Base-by-base conservation (phyloP, 495 filamentous ascomycete genomes). In the Aspergillus sparsus region DNA sequence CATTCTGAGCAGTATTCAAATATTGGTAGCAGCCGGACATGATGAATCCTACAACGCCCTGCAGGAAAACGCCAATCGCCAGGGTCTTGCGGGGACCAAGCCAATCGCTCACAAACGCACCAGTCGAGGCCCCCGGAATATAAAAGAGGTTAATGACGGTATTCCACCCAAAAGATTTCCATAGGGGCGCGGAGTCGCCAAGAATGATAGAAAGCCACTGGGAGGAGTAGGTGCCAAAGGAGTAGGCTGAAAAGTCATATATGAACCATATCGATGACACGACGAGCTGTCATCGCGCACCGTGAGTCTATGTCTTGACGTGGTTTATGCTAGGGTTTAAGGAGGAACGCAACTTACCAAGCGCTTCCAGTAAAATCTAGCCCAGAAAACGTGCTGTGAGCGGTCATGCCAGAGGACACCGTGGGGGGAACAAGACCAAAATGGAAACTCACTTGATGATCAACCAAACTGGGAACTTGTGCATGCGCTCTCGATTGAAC, bases 241-340 rank as follows among this genome's bases (percentile, higher is more conserved):
- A 85, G 70, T 94, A 96, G 18, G 86, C 73, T 0, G 85, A 88
- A 65, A 93, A 93, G 75, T 97, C 89, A 68, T 96, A 97, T 64
- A 95, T 82, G 73, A 95, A 96, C 93, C 93, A 97, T 70, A 97
- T 92, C 27, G 89, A 60, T 55, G 83, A 87, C 47, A 96, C 89
- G 12, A 89, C 74, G 5, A 82, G 61, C 49, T 96, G 21, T 3
- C 21, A 3, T 27, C 3, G 21, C 21, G 21, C 21, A 27, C 3
- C 21, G 3, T 27, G 21, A 27, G 21, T 3, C 3, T 27, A 27
- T 27, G 1, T 27, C 21, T 27, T 27, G 3, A 27, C 21, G 21
- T 27, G 21, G n/a, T n/a, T n/a, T n/a, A n/a, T n/a, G n/a, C n/a
- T n/a, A n/a, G 21, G 21, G 21, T 1, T 27, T 15, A 5, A 18